Conservation (phyloP, 306 rosid genomes). For the Pyrus bretschneideri region DNA sequence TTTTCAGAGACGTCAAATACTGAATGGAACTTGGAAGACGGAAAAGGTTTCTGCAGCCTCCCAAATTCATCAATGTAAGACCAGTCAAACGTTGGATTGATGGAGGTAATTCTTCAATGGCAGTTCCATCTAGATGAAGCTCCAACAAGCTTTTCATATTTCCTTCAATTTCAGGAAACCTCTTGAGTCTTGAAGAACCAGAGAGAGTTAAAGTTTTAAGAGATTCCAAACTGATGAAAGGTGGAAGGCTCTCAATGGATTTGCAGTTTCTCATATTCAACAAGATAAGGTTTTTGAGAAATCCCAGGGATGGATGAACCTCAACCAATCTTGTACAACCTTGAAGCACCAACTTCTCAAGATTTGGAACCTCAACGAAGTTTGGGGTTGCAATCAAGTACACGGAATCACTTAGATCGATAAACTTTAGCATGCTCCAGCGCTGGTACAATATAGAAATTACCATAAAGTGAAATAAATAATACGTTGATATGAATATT, state of each 20-base stretch:
- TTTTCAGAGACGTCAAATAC: slow-evolving; percentile 1
- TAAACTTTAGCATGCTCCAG: not conserved
- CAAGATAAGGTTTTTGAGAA: slow-evolving; percentile 7
- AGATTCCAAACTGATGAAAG: slow-evolving; percentile 4
- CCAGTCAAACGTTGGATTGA: slow-evolving; percentile 3
- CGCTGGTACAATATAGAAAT: not conserved
- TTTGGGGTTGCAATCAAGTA: slow-evolving; percentile 11
- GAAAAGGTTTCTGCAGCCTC: slow-evolving; percentile 5
- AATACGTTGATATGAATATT: too few relatives aligned
- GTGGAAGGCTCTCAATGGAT: not conserved
- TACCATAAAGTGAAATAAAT: not conserved
- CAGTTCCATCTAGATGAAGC: slow-evolving; percentile 18
- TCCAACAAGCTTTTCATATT: slow-evolving; percentile 4
- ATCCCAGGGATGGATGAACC: slow-evolving; percentile 8
- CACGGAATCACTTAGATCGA: slow-evolving; percentile 9
- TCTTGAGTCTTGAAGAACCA: slow-evolving; percentile 1
- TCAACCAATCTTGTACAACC: slow-evolving; percentile 12
- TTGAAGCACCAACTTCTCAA: slow-evolving; percentile 14
- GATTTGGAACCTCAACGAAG: slow-evolving; percentile 10
- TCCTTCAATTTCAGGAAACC: slow-evolving; percentile 18
- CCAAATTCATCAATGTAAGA: slow-evolving; percentile 6
- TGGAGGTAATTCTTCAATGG: not conserved
- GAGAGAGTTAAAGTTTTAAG: slow-evolving; percentile 5
- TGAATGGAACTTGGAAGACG: slow-evolving; percentile 11
- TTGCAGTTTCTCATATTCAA: slow-evolving; percentile 17